Evolutionary conservation across 1,139 yeast species (phyloP).

Genomic region (Debaryomycetaceae sp.): DNA sequence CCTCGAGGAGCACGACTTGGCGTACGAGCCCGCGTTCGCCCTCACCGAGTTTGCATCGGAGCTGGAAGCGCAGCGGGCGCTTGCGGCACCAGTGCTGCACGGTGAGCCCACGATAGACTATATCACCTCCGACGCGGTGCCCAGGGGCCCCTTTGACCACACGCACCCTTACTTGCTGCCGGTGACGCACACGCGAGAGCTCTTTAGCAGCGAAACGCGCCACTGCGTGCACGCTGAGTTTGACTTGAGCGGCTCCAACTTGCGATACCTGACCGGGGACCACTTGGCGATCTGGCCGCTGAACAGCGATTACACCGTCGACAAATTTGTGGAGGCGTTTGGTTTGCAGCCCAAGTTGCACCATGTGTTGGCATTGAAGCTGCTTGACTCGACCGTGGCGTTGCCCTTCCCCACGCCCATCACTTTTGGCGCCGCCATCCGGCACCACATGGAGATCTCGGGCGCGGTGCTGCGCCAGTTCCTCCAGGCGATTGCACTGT

Average conservation of each 20-base stretch:
- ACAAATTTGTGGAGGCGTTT: conserved; percentile 58
- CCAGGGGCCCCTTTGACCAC: conserved; percentile 79
- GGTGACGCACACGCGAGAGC: conserved; percentile 56
- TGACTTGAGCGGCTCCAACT: conserved; percentile 68
- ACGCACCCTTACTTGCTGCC: conserved; percentile 82
- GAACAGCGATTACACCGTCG: conserved; percentile 72
- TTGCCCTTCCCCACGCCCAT: conserved; percentile 88
- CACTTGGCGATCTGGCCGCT: conserved; percentile 95
- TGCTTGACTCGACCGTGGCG: conserved; percentile 68
- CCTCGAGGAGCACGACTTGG: conserved; percentile 72
- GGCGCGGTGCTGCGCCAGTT: conserved; percentile 94
- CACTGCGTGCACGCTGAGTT: conserved; percentile 89
- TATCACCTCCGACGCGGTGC: conserved; percentile 31
- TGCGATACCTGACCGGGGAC: conserved; percentile 91
- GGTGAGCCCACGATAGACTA: conserved; percentile 85
- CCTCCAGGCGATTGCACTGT: conserved; percentile 70
- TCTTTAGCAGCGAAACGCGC: conserved; percentile 61
- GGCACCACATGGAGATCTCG: conserved; percentile 85
- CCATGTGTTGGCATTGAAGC: conserved; percentile 58
- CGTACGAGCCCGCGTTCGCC: conserved; percentile 70
- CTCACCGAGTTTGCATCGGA: conserved; percentile 32
- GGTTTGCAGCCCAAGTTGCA: conserved; percentile 53
- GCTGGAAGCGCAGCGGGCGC: conserved; percentile 27
- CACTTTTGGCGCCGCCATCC: conserved; percentile 79
- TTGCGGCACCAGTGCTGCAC: conserved; percentile 53